Evolutionary conservation across 176 grass and related monocot genomes (phyloP), one percentile per base, ranked within the genome.

Genomic region (Raddia distichophylla): DNA sequence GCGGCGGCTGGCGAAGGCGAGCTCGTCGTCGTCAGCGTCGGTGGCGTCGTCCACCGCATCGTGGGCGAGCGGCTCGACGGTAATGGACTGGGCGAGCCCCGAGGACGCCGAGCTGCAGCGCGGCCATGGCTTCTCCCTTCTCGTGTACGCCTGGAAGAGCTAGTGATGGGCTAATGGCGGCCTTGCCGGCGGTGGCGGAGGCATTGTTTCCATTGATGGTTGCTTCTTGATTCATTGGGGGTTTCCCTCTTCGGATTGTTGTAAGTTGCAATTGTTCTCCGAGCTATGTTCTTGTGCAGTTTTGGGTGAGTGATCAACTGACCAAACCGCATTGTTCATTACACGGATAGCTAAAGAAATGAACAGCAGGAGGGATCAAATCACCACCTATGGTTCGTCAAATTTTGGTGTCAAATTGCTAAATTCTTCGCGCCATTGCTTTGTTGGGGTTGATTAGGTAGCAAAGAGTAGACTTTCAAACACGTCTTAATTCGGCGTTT

Each of bases 71-170:
- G 84, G 88, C 60, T 94, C 95, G 9, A 94, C 92, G 14, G 88
- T 98, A 67, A 94, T 93, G 92, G 95, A 93, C 18, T 94, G 95
- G 95, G 91, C 70, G 43, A 94, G 87, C 80, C 78, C 74, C 9
- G 92, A 98, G 78, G 95, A 94, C n/a, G 59, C 81, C 35, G 92
- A 91, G 84, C 79, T 98, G 86, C 92, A 89, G 81, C 63, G 84
- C 80, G 88, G 86, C 13, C 78, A 91, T 11, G 95, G 86, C 14
- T 98, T 98, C 88, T 94, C 95, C 10, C 90, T 98, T 32, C 83
- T 98, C 33, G 88, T 98, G 58, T 92, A 98, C 85, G 87, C 91
- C 60, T 89, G 85, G 88, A 98, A 92, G 86, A 71, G 76, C 83
- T 89, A 89, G 50, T 59, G 66, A 12, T 16, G 43, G n/a, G 12